Evolutionary conservation across 306 rosid species (phyloP), one percentile per base, ranked within the genome.

Genomic region (Boehmeria nivea): DNA sequence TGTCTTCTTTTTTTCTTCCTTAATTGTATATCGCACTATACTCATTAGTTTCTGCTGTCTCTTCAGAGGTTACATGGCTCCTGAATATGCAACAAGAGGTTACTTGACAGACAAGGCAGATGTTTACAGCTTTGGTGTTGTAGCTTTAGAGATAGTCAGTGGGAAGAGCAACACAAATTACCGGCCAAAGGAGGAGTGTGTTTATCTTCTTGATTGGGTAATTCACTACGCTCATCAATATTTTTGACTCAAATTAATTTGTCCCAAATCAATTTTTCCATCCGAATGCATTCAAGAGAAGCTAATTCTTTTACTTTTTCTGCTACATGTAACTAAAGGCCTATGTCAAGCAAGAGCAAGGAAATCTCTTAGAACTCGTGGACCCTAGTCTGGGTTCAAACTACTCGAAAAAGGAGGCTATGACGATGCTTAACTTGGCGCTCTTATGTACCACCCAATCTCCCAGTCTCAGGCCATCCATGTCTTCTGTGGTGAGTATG

Each of bases 151-250:
- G 68, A 81, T 89, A 59, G 89, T 86, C 6, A 83, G 87, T 36
- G 97, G 97, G 51, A 81, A 72, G 73, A 89, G 89, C 71, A 89
- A 89, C 74, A 77, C 95, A 31, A 78, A 50, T 71, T 81, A 72
- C 61, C 64, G 73, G 51, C 81, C 95, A 28, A 83, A 65, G 57
- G 83, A 81, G 45, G 84, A 88, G 62, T 82, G 69, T 52, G 84
- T 85, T 40, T 81, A 76, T 78, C 93, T 89, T 57, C 80, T 89
- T 19, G 95, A 89, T 54, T 80, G 89, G 94, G 95, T 86, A 79
- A 70, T 12, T 26, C 14, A 3, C 6, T 14, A 15, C n/a, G n/a
- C n/a, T n/a, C n/a, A n/a, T n/a, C n/a, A n/a, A n/a, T n/a, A n/a
- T n/a, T n/a, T n/a, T 11, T 20, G 19, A 10, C 1, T 14, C 5